Evolutionary conservation across 2,329 filamentous ascomycete genomes (phyloP).

Genomic region (Fusarium buharicum): DNA sequence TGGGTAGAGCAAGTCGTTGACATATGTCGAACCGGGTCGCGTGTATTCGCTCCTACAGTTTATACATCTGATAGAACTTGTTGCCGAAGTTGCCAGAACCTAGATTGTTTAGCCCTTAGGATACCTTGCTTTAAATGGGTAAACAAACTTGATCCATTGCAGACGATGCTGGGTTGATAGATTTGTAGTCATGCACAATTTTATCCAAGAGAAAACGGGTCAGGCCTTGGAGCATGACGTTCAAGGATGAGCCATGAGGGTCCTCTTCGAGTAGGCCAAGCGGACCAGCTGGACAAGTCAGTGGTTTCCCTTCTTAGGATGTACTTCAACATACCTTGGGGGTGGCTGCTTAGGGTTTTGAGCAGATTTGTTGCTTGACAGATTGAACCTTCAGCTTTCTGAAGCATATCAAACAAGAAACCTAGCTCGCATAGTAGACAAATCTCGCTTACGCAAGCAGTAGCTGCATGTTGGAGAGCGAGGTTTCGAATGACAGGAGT

Average conservation of each 20-base stretch:
- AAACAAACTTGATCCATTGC: constrained; percentile 73
- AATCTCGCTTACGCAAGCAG: constrained; percentile 80
- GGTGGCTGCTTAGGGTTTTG: constrained; percentile 85
- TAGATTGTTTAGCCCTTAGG: constrained; percentile 3
- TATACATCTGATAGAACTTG: constrained; percentile 81
- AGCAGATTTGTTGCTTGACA: constrained; percentile 97
- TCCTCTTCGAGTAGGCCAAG: constrained; percentile 89
- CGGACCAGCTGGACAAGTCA: constrained; percentile 66
- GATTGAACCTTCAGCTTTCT: constrained; percentile 92
- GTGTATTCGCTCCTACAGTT: constrained; percentile 89
- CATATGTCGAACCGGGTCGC: constrained; percentile 79
- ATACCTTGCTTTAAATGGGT: not conserved
- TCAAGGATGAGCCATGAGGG: constrained; percentile 75
- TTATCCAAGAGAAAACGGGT: constrained; percentile 87
- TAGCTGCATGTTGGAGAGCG: constrained; percentile 87
- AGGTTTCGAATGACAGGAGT: constrained; percentile 89
- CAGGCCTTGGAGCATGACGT: constrained; percentile 85
- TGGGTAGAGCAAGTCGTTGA: constrained; percentile 89
- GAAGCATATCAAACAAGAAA: constrained; percentile 96
- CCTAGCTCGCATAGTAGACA: constrained; percentile 95
- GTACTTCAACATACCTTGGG: constrained; percentile 66
- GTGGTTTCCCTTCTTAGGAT: not conserved
- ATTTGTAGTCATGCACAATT: constrained; percentile 79
- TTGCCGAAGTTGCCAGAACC: constrained; percentile 75
- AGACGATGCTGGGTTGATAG: constrained; percentile 69